A percentile compares a stretch with the other conserved stretches of the same genome.
phyloP scores from a whole-genome alignment of 805 yeast genomes.

The Candida awuae region DNA sequence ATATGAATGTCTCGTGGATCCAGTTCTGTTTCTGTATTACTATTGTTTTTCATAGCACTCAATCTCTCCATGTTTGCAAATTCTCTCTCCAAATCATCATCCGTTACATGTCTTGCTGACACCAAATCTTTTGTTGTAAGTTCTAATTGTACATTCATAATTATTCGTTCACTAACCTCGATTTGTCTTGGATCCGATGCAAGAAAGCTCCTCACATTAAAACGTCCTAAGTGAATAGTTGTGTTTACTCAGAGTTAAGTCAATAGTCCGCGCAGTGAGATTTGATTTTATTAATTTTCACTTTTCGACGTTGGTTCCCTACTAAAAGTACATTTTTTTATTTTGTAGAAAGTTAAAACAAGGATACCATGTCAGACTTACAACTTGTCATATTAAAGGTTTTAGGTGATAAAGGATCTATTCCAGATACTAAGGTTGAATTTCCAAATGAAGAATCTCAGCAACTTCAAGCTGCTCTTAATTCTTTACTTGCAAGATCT shows the following conservation, averaged over 20 bases:
- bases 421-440: slow-evolving; percentile 58
- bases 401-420: slow-evolving; percentile 53
- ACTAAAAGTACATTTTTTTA: too few relatives aligned
- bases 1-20: slow-evolving; percentile 4
- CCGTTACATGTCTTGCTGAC: slow-evolving; percentile 9
- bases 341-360: background rate
- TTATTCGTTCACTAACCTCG: slow-evolving; percentile 2
- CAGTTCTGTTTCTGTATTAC: slow-evolving; percentile 10
- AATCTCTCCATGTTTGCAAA: slow-evolving; percentile 17
- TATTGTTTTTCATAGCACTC: slow-evolving; percentile 13
- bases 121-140: slow-evolving; percentile 2
- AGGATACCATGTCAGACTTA: slow-evolving; percentile 69
- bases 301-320: too few relatives aligned
- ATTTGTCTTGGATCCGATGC: too few relatives aligned
- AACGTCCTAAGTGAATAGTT: too few relatives aligned
- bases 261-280: too few relatives aligned
- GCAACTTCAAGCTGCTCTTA: slow-evolving; percentile 71
- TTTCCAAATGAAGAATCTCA: slow-evolving; percentile 63
- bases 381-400: slow-evolving; percentile 56
- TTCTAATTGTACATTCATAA: slow-evolving; percentile 8
- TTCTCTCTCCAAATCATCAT: slow-evolving; percentile 19
- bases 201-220: too few relatives aligned
- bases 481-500: slow-evolving; percentile 74
- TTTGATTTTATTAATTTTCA: too few relatives aligned
- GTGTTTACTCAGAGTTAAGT: too few relatives aligned